Evolutionary conservation across 768 basidiomycete species (phyloP), one percentile per base, ranked within the genome.

Genomic region (Boletus rubroflammeus): DNA sequence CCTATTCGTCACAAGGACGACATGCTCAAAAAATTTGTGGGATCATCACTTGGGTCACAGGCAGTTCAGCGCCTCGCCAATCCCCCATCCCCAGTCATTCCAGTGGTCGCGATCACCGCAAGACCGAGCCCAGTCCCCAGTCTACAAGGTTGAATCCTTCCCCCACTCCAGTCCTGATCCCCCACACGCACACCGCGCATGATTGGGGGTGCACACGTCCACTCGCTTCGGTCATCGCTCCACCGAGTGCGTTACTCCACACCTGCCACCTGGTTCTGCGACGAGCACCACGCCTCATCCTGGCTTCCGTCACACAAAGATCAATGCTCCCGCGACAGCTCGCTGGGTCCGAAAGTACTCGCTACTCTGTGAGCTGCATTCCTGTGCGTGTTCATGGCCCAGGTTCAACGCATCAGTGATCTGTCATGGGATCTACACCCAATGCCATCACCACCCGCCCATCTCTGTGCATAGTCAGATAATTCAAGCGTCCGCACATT

Each of bases 131-230:
- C 50, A 28, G 48, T 14, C 13, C 57, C 63, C 66, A 73, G 76
- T 79, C 73, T 78, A 75, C 74, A 77, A 72, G 69, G 61, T 42
- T 44, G 40, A 29, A 42, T 59, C 64, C 68, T 73, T 76, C 73
- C 78, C 78, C 77, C 75, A 65, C 61, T 67, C 62, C 62, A 28
- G 43, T 43, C 58, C 60, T 63, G 29, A 69, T 56, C 36, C 55
- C 67, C 57, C 49, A 34, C 46, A 50, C 29, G 55, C 66, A 52
- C 70, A 61, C 68, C 54, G 68, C 26, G 47, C 56, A 55, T 57
- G 47, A 41, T 59, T 45, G 57, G 48, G 59, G 59, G 58, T 36
- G 68, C 66, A 66, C 65, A 62, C 61, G 51, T 62, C 67, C 69
- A 55, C 69, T 74, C 62, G 60, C 69, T 42, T 59, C 61, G 60